These are phyloP conservation scores for Triticum monococcum DNA, from an alignment of 176 grass and related monocot species.

Conservation along the genomic window DNA sequence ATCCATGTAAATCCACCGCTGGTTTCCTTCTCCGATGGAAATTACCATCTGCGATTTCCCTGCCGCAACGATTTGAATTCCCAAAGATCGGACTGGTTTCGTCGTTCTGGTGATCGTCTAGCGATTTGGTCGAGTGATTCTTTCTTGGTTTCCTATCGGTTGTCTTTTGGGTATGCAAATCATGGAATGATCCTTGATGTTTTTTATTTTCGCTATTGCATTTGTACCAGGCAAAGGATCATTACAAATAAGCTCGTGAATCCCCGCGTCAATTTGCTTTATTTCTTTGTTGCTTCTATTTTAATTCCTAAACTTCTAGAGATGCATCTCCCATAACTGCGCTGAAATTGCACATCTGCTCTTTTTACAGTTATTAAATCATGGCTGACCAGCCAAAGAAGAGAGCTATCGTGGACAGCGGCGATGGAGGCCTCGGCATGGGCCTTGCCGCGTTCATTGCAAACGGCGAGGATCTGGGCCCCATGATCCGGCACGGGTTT, in stretches of 20 bases:
- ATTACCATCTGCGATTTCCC: neutral
- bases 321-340: neutral
- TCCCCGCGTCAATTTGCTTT: neutral
- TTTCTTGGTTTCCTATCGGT: neutral
- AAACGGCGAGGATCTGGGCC: conserved; percentile 86
- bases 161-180: neutral
- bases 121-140: neutral
- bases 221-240: neutral
- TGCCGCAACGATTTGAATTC: neutral
- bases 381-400: conserved; percentile 72
- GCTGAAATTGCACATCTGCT: neutral
- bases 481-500: conserved; percentile 73
- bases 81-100: too few relatives aligned
- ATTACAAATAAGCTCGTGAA: neutral
- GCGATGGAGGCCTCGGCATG: conserved; percentile 60
- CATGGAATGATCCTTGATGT: neutral
- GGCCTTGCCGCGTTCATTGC: conserved; percentile 63
- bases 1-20: neutral
- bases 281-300: neutral
- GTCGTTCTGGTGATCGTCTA: neutral
- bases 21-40: neutral
- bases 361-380: conserved; percentile 43
- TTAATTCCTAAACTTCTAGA: neutral
- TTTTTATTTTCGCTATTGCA: neutral
- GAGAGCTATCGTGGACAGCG: conserved; percentile 57